These are phyloP conservation scores for Neoboletus magnificus DNA, from an alignment of 768 basidiomycete species.

Conservation along the genomic window DNA sequence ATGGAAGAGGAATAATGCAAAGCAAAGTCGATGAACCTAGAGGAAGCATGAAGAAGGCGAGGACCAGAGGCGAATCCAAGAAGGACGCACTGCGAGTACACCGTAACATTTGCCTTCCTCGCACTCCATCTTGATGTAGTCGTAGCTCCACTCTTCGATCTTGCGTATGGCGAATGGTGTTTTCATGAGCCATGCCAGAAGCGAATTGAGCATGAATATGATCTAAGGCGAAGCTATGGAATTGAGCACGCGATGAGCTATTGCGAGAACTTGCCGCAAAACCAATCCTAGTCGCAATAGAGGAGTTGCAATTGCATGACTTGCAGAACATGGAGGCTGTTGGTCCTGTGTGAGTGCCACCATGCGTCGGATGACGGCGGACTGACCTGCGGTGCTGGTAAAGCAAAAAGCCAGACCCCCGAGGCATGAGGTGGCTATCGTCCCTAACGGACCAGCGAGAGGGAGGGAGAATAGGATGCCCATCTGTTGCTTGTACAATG, in stretches of 20 bases:
- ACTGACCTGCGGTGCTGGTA: constrained; percentile 77
- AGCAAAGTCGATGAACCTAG: constrained; percentile 93
- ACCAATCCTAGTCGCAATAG: constrained; percentile 94
- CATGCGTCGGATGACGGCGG: constrained; percentile 5
- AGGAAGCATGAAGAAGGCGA: neutral
- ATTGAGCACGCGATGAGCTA: neutral
- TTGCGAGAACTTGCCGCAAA: constrained; percentile 64
- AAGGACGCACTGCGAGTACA: constrained; percentile 75
- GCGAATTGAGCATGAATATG: constrained; percentile 93
- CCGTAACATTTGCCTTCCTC: constrained; percentile 92
- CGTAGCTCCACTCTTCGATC: constrained; percentile 90
- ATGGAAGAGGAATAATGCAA: constrained; percentile 89
- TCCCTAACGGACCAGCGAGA: constrained; percentile 60
- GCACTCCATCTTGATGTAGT: constrained; percentile 99
- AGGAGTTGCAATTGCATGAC: constrained; percentile 98
- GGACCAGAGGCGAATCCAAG: neutral
- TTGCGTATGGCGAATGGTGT: constrained; percentile 81
- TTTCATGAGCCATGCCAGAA: constrained; percentile 96
- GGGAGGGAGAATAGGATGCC: constrained; percentile 74
- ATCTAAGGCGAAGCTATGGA: constrained; percentile 48
- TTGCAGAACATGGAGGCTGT: constrained; percentile 95
- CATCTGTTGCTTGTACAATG: constrained; percentile 41
- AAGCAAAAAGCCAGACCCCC: constrained; percentile 82
- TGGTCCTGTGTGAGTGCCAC: neutral
- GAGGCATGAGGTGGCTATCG: constrained; percentile 80